These are phyloP conservation scores for Diplotaxis tenuifolia DNA, from an alignment of 345 rosid species.

Conservation along the genomic window DNA sequence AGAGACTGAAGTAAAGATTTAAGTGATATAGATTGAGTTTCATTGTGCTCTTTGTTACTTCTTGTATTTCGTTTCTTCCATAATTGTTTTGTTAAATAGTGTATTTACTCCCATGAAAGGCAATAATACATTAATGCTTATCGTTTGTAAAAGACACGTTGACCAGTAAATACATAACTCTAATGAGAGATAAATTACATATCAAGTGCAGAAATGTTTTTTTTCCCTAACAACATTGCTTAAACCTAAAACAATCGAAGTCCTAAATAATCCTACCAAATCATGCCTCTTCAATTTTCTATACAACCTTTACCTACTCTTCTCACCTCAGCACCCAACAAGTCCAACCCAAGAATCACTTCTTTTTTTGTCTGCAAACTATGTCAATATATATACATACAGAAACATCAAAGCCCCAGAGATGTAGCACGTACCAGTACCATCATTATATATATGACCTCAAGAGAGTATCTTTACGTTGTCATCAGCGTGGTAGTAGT, in stretches of 20 bases:
- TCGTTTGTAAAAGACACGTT: not conserved
- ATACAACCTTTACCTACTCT: slow-evolving; percentile 45
- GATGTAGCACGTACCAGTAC: slow-evolving; percentile 32
- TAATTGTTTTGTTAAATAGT: not conserved
- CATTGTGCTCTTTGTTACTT: not conserved
- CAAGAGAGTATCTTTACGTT: slow-evolving; percentile 35
- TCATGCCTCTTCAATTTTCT: slow-evolving; percentile 41
- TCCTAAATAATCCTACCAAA: slow-evolving; percentile 35
- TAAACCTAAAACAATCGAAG: slow-evolving; percentile 7
- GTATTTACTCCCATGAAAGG: not conserved
- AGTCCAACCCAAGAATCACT: slow-evolving; percentile 37
- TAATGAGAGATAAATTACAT: not conserved
- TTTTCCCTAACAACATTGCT: not conserved
- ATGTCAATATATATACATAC: slow-evolving; percentile 47
- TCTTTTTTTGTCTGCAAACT: slow-evolving; percentile 24
- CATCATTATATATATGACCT: slow-evolving; percentile 31
- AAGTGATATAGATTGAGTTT: slow-evolving; percentile 12
- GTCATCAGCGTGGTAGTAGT: slow-evolving; percentile 44
- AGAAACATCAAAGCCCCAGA: slow-evolving; percentile 12
- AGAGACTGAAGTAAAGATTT: not conserved
- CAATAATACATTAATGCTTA: not conserved
- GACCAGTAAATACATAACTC: not conserved
- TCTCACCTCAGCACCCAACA: slow-evolving; percentile 40
- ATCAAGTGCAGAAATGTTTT: not conserved
- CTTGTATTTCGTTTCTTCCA: not conserved